These are phyloP conservation scores for Phytophthora vignae DNA, from an alignment of 352 stramenopile species.

Conservation along the genomic window DNA sequence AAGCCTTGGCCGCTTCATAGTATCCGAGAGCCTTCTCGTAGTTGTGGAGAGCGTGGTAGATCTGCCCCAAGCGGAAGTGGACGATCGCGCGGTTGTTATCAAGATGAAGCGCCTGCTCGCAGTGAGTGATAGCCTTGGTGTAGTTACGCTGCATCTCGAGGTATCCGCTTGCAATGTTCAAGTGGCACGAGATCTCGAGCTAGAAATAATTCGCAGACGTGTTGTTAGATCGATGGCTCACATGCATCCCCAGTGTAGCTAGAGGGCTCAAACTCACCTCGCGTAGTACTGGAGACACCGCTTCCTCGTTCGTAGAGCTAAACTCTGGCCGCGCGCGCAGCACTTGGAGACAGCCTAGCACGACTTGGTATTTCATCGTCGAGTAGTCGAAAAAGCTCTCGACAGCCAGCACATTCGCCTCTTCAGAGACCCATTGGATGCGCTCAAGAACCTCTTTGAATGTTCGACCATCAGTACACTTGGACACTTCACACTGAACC, in stretches of 20 bases:
- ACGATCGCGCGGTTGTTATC: constrained; percentile 42
- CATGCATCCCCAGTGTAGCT: not conserved
- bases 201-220: constrained; percentile 3
- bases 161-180: constrained; percentile 71
- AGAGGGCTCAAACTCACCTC: constrained; percentile 23
- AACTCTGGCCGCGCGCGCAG: constrained; percentile 25
- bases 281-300: constrained; percentile 17
- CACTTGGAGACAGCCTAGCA: constrained; percentile 45
- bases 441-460: constrained; percentile 32
- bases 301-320: constrained; percentile 13
- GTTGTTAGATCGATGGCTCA: not conserved
- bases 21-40: constrained; percentile 61
- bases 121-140: constrained; percentile 45
- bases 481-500: constrained; percentile 19
- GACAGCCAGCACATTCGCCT: constrained; percentile 66
- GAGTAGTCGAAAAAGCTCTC: constrained; percentile 78
- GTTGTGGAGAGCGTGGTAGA: constrained; percentile 53
- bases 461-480: constrained; percentile 17
- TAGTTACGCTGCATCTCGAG: constrained; percentile 75
- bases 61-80: constrained; percentile 63
- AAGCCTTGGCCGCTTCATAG: constrained; percentile 27
- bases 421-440: constrained; percentile 51
- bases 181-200: constrained; percentile 61
- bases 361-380: constrained; percentile 58
- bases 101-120: constrained; percentile 47